Conservation (phyloP, 2,329 filamentous ascomycete species). For the Cytospora piceae region DNA sequence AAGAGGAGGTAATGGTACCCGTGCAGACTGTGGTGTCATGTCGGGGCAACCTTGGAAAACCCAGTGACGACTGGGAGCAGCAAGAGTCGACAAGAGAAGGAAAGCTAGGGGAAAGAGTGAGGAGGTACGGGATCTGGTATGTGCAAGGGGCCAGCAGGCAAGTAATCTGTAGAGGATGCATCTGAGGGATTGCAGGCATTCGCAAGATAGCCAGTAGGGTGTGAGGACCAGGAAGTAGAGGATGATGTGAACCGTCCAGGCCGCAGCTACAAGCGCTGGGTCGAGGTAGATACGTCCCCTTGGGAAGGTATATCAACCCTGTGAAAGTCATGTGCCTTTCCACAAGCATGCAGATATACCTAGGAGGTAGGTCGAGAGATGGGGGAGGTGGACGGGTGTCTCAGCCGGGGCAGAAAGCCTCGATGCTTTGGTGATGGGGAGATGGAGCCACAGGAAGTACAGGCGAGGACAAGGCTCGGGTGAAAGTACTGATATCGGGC, state of each 20-base stretch:
- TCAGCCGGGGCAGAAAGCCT: slow-evolving; percentile 9
- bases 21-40: not conserved
- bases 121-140: slow-evolving; percentile 11
- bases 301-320: not conserved
- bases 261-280: slow-evolving; percentile 22
- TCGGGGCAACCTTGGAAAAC: not conserved
- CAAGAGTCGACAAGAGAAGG: not conserved
- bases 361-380: slow-evolving; percentile 4
- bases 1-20: slow-evolving; percentile 16
- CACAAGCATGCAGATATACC: slow-evolving; percentile 10
- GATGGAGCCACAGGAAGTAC: slow-evolving; percentile 10
- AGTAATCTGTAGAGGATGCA: slow-evolving; percentile 4
- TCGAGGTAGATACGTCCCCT: slow-evolving; percentile 15
- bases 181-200: slow-evolving; percentile 22
- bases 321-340: not conserved
- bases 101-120: not conserved
- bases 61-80: not conserved
- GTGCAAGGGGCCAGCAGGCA: slow-evolving; percentile 14
- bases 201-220: slow-evolving; percentile 16
- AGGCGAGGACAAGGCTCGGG: slow-evolving; percentile 5
- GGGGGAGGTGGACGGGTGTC: slow-evolving; percentile 11
- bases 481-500: not conserved
- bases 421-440: slow-evolving; percentile 1
- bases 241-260: slow-evolving; percentile 17
- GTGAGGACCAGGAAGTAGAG: slow-evolving; percentile 20